A percentile compares a stretch with the other conserved stretches of the same genome.
Evolutionary conservation across 805 yeast species (phyloP).

Genomic region (Ogataea pini): DNA sequence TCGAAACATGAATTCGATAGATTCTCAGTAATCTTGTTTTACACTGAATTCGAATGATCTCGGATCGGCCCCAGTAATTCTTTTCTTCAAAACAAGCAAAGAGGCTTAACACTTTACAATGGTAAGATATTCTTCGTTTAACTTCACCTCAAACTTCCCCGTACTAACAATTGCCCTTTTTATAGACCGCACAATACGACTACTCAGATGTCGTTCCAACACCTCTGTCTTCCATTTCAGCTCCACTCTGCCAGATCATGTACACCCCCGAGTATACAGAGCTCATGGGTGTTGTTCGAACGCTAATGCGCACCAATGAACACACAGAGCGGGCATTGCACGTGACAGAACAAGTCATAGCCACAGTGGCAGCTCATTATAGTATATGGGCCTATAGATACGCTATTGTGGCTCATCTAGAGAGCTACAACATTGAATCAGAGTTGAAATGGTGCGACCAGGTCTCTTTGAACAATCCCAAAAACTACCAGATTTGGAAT

Average conservation of each 20-base stretch:
- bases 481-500: slow-evolving; percentile 97
- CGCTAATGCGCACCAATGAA: slow-evolving; percentile 60
- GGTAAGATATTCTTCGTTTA: too few species aligned
- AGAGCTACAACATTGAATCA: slow-evolving; percentile 37
- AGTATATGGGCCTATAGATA: slow-evolving; percentile 81
- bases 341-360: slow-evolving; percentile 64
- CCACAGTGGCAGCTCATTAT: slow-evolving; percentile 82
- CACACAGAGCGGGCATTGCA: slow-evolving; percentile 69
- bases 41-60: background rate
- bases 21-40: background rate
- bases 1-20: background rate
- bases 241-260: slow-evolving; percentile 55
- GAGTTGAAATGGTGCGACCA: slow-evolving; percentile 82
- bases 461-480: slow-evolving; percentile 73
- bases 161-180: background rate
- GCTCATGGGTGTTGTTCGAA: slow-evolving; percentile 62
- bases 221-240: slow-evolving; percentile 13
- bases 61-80: too few species aligned
- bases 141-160: background rate
- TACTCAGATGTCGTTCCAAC: slow-evolving; percentile 19
- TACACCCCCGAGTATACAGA: slow-evolving; percentile 70
- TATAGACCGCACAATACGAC: slow-evolving; percentile 10
- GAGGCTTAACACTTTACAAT: too few species aligned
- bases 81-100: too few species aligned
- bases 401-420: slow-evolving; percentile 46